Percentiles rank a stretch among this genome's conserved stretches.
These are phyloP conservation scores for Suhomyces guaymorum DNA, from an alignment of 1,139 yeast genomes.

Conservation along the genomic window DNA sequence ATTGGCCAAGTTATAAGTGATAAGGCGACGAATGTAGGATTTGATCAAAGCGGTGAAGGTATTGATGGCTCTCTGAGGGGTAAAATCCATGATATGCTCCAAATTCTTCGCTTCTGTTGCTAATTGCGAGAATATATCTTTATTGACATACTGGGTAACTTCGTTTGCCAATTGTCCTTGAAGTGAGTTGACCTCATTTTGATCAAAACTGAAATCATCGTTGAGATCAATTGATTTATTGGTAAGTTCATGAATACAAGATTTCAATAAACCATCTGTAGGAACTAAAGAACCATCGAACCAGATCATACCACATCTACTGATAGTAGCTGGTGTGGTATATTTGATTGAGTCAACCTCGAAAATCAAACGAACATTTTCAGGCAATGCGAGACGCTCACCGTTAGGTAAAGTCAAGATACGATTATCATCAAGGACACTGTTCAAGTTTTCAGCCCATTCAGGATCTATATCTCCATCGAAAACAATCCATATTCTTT, in stretches of 20 bases:
- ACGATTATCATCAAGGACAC: constrained; percentile 87
- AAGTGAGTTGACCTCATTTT: constrained; percentile 7
- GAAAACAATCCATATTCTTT: constrained; percentile 75
- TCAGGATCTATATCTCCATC: constrained; percentile 95
- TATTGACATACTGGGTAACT: constrained; percentile 9
- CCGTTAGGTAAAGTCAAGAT: constrained; percentile 85
- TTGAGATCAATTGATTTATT: constrained; percentile 15
- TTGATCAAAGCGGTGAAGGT: constrained; percentile 35
- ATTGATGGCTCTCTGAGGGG: constrained; percentile 38
- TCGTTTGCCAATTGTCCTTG: constrained; percentile 15
- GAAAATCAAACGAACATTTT: constrained; percentile 65
- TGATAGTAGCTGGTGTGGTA: constrained; percentile 90
- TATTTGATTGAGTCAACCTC: constrained; percentile 68
- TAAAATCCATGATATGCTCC: constrained; percentile 58
- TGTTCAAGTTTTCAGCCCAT: constrained; percentile 90
- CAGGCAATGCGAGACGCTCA: constrained; percentile 71
- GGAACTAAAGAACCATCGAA: constrained; percentile 41
- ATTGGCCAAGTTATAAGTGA: constrained; percentile 16
- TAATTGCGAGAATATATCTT: constrained; percentile 9
- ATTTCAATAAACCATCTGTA: constrained; percentile 22
- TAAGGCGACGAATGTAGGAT: constrained; percentile 24
- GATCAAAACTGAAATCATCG: constrained; percentile 13
- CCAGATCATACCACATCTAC: constrained; percentile 92
- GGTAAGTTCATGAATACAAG: constrained; percentile 26
- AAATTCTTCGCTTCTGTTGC: constrained; percentile 21